A percentile compares a stretch with the other conserved stretches of the same genome.
Conservation (phyloP, 2,329 filamentous ascomycete species). For the Zymoseptoria crescenta region DNA sequence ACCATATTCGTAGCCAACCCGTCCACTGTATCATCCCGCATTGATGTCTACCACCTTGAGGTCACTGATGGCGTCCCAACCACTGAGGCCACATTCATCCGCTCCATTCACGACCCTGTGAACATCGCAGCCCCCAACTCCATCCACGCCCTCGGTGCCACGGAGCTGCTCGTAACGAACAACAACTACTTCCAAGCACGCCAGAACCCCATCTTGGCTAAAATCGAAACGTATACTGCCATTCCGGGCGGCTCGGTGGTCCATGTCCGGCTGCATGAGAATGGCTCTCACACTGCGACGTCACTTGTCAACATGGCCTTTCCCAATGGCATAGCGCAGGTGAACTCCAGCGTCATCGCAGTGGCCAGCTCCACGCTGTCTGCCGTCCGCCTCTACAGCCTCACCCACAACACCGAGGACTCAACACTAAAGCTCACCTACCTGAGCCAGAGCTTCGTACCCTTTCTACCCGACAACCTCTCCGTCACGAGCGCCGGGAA, state of each 20-base stretch:
- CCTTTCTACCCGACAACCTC: conserved; percentile 35
- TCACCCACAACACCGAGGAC: conserved; percentile 4
- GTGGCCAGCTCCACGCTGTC: conserved; percentile 32
- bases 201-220: conserved; percentile 22
- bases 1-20: conserved; percentile 37
- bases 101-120: conserved; percentile 26
- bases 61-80: conserved; percentile 10
- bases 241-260: conserved; percentile 33
- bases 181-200: conserved; percentile 34
- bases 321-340: conserved; percentile 34
- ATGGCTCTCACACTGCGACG: conserved; percentile 3
- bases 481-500: conserved; percentile 31
- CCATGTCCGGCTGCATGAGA: conserved; percentile 25
- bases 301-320: conserved; percentile 32
- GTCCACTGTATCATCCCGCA: conserved; percentile 25
- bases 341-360: conserved; percentile 33
- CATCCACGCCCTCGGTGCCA: conserved; percentile 28
- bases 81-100: conserved; percentile 21
- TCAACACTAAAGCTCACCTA: conserved; percentile 7
- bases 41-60: conserved; percentile 32
- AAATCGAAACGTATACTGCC: conserved; percentile 34
- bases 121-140: conserved; percentile 33
- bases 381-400: conserved; percentile 31
- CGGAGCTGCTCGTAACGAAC: conserved; percentile 35
- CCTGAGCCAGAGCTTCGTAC: conserved; percentile 16